Evolutionary conservation across 2,329 filamentous ascomycete species (phyloP).

Genomic region (Colletotrichum chlorophyti): DNA sequence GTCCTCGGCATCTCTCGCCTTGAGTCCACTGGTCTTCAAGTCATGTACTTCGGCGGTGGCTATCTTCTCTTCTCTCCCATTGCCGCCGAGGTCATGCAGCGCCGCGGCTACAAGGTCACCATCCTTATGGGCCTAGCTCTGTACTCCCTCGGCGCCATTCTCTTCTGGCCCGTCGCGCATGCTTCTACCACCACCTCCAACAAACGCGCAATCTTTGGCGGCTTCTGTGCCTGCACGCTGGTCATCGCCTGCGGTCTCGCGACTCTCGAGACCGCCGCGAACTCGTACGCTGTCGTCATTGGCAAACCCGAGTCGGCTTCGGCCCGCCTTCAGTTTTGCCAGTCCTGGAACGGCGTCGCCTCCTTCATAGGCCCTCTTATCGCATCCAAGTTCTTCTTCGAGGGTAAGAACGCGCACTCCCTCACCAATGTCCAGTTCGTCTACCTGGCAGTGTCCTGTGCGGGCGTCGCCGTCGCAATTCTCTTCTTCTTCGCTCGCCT

Average conservation of each 20-base stretch:
- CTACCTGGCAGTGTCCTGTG: conserved; percentile 75
- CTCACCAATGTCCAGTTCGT: conserved; percentile 78
- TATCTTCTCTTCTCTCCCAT: conserved; percentile 48
- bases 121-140: conserved; percentile 64
- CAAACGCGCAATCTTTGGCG: conserved; percentile 62
- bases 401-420: conserved; percentile 55
- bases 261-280: conserved; percentile 79
- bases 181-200: conserved; percentile 55
- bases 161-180: conserved; percentile 54
- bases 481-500: conserved; percentile 73
- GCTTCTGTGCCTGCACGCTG: conserved; percentile 76
- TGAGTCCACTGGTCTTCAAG: conserved; percentile 47
- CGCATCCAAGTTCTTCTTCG: conserved; percentile 76
- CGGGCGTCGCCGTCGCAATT: conserved; percentile 70
- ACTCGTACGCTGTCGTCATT: conserved; percentile 65
- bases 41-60: conserved; percentile 48
- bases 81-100: conserved; percentile 48
- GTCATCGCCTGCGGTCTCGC: conserved; percentile 77
- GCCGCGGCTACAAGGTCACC: conserved; percentile 50
- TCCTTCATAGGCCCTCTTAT: conserved; percentile 72
- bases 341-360: conserved; percentile 61
- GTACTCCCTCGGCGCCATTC: conserved; percentile 66
- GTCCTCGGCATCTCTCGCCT: conserved; percentile 51
- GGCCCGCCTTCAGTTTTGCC: conserved; percentile 59
- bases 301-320: conserved; percentile 61